Evolutionary conservation across 164 flowering plant species (phyloP).

Genomic region (Malania oleifera): DNA sequence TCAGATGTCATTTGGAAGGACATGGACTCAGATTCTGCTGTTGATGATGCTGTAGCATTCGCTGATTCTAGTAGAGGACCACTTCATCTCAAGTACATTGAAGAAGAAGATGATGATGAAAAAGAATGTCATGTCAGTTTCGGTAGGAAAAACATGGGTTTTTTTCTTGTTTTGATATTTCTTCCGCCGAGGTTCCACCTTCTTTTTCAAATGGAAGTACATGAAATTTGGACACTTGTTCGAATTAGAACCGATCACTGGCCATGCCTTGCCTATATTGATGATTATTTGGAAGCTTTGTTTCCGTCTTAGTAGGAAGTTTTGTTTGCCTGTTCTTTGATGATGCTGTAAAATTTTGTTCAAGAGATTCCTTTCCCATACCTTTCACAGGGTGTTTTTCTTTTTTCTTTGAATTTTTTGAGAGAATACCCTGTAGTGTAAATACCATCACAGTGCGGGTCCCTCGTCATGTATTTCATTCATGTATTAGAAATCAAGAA

Average conservation of each 20-base stretch:
- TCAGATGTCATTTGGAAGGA: slow-evolving; percentile 55
- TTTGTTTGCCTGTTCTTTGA: too few species aligned
- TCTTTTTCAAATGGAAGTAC: slow-evolving; percentile 83
- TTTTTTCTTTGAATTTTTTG: too few species aligned
- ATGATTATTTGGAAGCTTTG: slow-evolving; percentile 91
- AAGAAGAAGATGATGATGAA: slow-evolving; percentile 38
- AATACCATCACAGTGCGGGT: too few species aligned
- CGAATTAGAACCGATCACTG: slow-evolving; percentile 94
- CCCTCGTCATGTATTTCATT: too few species aligned
- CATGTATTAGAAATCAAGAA: too few species aligned
- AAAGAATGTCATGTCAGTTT: slow-evolving; percentile 21
- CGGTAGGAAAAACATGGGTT: slow-evolving; percentile 58
- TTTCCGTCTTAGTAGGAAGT: slow-evolving; percentile 35
- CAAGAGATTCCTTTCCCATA: too few species aligned
- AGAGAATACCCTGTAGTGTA: too few species aligned
- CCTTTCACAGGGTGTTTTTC: too few species aligned
- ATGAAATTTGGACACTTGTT: slow-evolving; percentile 70
- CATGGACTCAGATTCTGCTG: slow-evolving; percentile 22
- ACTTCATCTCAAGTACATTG: slow-evolving; percentile 59
- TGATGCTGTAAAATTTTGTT: too few species aligned
- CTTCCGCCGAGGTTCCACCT: slow-evolving; percentile 95
- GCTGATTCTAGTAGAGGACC: slow-evolving; percentile 31
- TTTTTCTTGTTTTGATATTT: slow-evolving; percentile 64
- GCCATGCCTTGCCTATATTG: slow-evolving; percentile 96
- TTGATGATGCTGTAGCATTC: slow-evolving; percentile 19